phyloP scores from a whole-genome alignment of 495 filamentous ascomycete species.

The Hypomontagnella monticulosa region DNA sequence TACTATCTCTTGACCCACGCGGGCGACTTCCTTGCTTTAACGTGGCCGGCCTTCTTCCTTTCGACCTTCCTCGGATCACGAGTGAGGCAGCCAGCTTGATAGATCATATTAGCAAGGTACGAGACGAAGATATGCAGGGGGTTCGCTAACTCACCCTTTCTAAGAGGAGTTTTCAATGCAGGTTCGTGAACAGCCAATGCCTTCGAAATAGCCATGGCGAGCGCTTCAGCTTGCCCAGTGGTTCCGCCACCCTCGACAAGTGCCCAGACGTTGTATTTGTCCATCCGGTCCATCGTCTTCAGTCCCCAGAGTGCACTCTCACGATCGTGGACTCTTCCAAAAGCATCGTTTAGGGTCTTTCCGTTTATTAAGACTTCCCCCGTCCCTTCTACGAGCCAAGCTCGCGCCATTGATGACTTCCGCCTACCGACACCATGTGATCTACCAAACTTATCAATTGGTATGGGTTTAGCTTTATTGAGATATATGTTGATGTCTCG shows the following conservation, averaged over 20 bases:
- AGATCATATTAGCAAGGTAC: slow-evolving; percentile 37
- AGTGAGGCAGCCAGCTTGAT: slow-evolving; percentile 85
- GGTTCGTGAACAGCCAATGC: slow-evolving; percentile 92
- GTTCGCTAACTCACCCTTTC: slow-evolving; percentile 75
- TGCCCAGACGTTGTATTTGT: slow-evolving; percentile 98
- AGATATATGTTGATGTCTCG: slow-evolving; percentile 76
- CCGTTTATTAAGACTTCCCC: slow-evolving; percentile 92
- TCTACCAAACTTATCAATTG: slow-evolving; percentile 77
- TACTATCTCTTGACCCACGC: slow-evolving; percentile 92
- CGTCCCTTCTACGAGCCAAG: slow-evolving; percentile 88
- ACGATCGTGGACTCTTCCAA: slow-evolving; percentile 89
- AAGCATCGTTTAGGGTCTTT: slow-evolving; percentile 77
- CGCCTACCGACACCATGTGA: slow-evolving; percentile 81
- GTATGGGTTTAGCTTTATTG: slow-evolving; percentile 62
- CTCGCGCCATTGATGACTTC: slow-evolving; percentile 85
- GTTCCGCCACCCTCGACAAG: slow-evolving; percentile 83
- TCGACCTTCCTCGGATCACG: slow-evolving; percentile 92
- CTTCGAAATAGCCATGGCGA: slow-evolving; percentile 90
- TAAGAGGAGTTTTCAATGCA: slow-evolving; percentile 82
- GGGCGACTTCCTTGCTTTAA: slow-evolving; percentile 98
- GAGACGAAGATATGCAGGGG: slow-evolving; percentile 18
- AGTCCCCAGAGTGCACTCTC: slow-evolving; percentile 94
- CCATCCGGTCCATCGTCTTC: slow-evolving; percentile 79
- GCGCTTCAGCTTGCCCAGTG: slow-evolving; percentile 94
- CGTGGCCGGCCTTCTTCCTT: slow-evolving; percentile 95